A percentile compares a stretch with the other conserved stretches of the same genome.
These are phyloP conservation scores for Microdochium nivale DNA, from an alignment of 2,329 filamentous ascomycete genomes.

Conservation along the genomic window DNA sequence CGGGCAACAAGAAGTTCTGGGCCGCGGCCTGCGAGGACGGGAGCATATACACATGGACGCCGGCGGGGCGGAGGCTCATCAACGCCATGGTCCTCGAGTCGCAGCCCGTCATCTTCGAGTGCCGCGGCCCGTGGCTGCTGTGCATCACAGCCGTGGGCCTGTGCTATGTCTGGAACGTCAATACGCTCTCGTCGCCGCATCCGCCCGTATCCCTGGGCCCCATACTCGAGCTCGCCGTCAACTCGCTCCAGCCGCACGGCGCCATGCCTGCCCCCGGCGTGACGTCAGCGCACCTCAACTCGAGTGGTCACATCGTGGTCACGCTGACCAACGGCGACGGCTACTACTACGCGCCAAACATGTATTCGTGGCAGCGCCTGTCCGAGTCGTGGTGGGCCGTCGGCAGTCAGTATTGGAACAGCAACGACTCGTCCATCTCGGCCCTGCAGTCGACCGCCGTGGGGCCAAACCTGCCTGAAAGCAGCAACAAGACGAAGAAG, in stretches of 20 bases:
- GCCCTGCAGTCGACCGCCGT: conserved; percentile 67
- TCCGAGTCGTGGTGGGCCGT: conserved; percentile 98
- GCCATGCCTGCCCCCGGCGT: conserved; percentile 74
- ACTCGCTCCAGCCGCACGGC: conserved; percentile 66
- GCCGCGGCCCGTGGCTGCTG: conserved; percentile 79
- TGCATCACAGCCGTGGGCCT: conserved; percentile 83
- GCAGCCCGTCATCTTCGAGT: conserved; percentile 90
- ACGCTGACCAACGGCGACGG: conserved; percentile 92
- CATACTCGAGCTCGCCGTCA: conserved; percentile 77
- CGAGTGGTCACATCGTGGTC: conserved; percentile 76
- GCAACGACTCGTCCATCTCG: conserved; percentile 81
- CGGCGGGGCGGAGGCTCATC: conserved; percentile 76
- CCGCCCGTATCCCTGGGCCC: conserved; percentile 85
- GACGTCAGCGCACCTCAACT: conserved; percentile 86
- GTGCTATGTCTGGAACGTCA: conserved; percentile 90
- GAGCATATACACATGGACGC: conserved; percentile 83
- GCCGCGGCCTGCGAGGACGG: conserved; percentile 90
- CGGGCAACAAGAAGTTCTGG: conserved; percentile 87
- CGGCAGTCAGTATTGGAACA: conserved; percentile 98
- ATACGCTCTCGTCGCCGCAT: conserved; percentile 73
- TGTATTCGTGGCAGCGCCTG: conserved; percentile 92
- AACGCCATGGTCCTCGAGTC: conserved; percentile 83
- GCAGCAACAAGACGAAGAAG: too few relatives aligned
- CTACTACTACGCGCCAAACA: conserved; percentile 75
- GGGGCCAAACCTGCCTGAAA: conserved; percentile 37